Conservation (phyloP, 164 flowering plant species). For the Nymphaea thermarum region DNA sequence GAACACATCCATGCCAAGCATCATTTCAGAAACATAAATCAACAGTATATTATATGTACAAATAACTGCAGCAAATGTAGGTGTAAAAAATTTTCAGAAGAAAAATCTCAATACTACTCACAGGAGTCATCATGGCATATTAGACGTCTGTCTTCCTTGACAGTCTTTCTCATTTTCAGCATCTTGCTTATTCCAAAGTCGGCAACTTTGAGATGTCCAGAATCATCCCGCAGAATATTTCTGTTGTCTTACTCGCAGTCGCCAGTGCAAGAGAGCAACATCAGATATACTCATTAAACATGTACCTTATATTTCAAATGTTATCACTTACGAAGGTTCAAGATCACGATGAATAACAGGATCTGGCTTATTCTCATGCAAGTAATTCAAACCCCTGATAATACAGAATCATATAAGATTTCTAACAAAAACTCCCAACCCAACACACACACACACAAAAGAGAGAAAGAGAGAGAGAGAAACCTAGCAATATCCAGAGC, state of each 20-base stretch:
- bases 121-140: slow-evolving; percentile 43
- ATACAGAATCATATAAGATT: not conserved
- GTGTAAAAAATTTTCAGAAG: not conserved
- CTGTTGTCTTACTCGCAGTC: slow-evolving; percentile 42
- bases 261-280: slow-evolving; percentile 15
- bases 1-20: no score
- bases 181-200: slow-evolving; percentile 95
- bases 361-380: slow-evolving; percentile 80
- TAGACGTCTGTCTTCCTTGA: slow-evolving; percentile 51
- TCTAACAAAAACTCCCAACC: not conserved
- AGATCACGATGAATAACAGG: slow-evolving; percentile 87
- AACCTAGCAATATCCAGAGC: slow-evolving; percentile 68
- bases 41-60: no score
- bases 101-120: slow-evolving; percentile 18
- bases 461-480: not conserved
- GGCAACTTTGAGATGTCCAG: slow-evolving; percentile 92
- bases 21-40: no score
- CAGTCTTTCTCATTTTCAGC: slow-evolving; percentile 38
- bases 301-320: not conserved
- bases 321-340: slow-evolving; percentile 77
- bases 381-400: slow-evolving; percentile 84
- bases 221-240: slow-evolving; percentile 89
- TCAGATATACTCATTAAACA: not conserved
- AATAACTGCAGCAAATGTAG: no score
- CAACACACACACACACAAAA: not conserved